Evolutionary conservation across 768 basidiomycete species (phyloP).

Genomic region (Mycena vulgaris): DNA sequence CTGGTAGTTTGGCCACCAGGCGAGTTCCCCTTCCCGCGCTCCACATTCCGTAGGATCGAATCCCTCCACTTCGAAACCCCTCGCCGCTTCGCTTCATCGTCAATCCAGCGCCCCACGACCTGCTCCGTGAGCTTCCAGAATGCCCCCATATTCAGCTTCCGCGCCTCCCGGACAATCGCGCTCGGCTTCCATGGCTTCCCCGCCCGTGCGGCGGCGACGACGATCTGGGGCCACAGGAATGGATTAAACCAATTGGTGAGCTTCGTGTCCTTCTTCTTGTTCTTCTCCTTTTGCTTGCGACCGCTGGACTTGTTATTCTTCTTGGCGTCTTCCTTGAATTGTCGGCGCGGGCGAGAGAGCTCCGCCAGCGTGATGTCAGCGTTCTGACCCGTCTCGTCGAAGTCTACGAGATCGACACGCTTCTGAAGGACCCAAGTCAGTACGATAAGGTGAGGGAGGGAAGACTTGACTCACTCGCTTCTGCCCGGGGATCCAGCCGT

Average conservation of each 20-base stretch:
- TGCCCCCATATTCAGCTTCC: constrained; percentile 1
- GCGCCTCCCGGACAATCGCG: constrained; percentile 16
- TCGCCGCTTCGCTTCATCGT: background rate
- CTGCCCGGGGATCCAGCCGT: background rate
- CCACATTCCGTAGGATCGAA: background rate
- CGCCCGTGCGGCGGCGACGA: background rate
- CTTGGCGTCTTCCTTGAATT: constrained; percentile 18
- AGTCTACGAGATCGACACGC: background rate
- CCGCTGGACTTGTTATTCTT: constrained; percentile 16
- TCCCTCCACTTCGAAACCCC: constrained; percentile 7
- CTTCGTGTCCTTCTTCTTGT: constrained; percentile 11
- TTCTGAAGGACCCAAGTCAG: background rate
- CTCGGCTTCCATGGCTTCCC: constrained; percentile 13
- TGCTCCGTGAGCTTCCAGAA: constrained; percentile 17
- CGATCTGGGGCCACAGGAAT: constrained; percentile 27
- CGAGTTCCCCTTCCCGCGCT: background rate
- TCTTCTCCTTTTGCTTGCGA: constrained; percentile 20
- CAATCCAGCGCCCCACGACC: constrained; percentile 32
- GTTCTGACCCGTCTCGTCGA: background rate
- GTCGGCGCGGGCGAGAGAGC: constrained; percentile 30
- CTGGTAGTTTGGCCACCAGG: constrained; percentile 7
- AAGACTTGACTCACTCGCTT: constrained; percentile 13
- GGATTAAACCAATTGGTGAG: constrained; percentile 32
- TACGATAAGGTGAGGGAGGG: background rate
- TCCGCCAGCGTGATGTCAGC: constrained; percentile 13